Evolutionary conservation across 2,329 filamentous ascomycete species (phyloP), one percentile per base, ranked within the genome.

Genomic region (Tothia fuscella): DNA sequence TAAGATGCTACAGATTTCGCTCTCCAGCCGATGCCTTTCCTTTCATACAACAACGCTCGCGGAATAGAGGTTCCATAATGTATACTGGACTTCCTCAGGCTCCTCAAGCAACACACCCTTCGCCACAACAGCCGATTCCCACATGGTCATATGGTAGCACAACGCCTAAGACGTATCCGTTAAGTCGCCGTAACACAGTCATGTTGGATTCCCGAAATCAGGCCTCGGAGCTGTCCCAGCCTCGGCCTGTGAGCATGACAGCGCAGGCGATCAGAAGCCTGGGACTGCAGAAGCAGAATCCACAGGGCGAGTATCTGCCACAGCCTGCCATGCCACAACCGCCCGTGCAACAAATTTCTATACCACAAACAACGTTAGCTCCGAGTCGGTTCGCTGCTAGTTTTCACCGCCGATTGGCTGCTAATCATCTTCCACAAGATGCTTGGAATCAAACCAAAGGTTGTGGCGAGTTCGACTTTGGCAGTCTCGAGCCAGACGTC

Each of bases 401-500:
- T n/a, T 19, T 16, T 30, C 17, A 6, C 7, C 14, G 7, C 31
- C 21, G 13, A 22, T 31, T 24, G 19, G 21, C 10, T 26, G 33
- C 41, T 43, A 26, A 43, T 9, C 19, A 26, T 2, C 14, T 33
- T 24, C 21, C 14, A 21, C n/a, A 29, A 43, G 61, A 53, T 52
- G 53, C 55, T 19, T 64, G 60, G 60, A 54, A 53, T 29, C 55
- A 58, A 43, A 16, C 24, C 24, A 63, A 63, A 48, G 54, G 54
- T 19, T 60, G 56, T 42, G 54, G 57, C 46, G 59, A 62, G 45
- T 40, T 62, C 26, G 53, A 57, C 6, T 62, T 61, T 29, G 56
- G 56, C n/a, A 57, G 54, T 9, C 44, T 62, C 42, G 60, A 63
- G 46, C 46, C 56, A 42, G 60, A 63, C 41, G 51, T 59, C 32